phyloP scores from a whole-genome alignment of 768 basidiomycete species.

The Crassisporium funariophilum region DNA sequence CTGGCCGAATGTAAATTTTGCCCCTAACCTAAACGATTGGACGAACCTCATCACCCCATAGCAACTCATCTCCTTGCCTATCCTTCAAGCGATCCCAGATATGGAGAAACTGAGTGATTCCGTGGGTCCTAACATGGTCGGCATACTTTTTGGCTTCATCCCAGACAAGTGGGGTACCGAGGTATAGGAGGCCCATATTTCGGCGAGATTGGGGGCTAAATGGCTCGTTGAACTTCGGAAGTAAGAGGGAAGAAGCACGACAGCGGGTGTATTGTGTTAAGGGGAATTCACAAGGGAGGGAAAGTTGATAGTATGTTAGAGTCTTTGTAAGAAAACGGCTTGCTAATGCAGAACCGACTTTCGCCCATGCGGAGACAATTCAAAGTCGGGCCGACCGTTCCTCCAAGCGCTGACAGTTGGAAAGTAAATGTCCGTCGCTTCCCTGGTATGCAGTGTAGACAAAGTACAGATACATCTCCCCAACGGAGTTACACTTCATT shows the following conservation, averaged over 20 bases:
- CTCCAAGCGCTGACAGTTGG: no score
- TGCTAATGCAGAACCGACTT: constrained; percentile 17
- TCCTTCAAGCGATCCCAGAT: constrained; percentile 94
- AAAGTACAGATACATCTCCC: no score
- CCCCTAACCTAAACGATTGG: constrained; percentile 1
- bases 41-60: constrained; percentile 98
- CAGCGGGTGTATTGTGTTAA: no score
- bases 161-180: constrained; percentile 94
- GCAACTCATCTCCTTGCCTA: constrained; percentile 84
- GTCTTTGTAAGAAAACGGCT: constrained; percentile 30
- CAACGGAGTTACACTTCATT: no score
- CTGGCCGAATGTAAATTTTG: constrained; percentile 30
- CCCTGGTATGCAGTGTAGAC: no score
- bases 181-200: constrained; percentile 95
- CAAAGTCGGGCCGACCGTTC: constrained; percentile 22
- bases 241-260: no score
- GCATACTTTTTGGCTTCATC: constrained; percentile 84
- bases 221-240: no score
- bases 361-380: constrained; percentile 16
- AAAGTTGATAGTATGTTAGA: constrained; percentile 4
- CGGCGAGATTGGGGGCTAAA: no score
- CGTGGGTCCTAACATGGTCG: constrained; percentile 88
- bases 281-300: background rate
- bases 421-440: no score
- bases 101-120: constrained; percentile 92